Base-by-base conservation (phyloP, 331 rosid species). In the Telfairia occidentalis region DNA sequence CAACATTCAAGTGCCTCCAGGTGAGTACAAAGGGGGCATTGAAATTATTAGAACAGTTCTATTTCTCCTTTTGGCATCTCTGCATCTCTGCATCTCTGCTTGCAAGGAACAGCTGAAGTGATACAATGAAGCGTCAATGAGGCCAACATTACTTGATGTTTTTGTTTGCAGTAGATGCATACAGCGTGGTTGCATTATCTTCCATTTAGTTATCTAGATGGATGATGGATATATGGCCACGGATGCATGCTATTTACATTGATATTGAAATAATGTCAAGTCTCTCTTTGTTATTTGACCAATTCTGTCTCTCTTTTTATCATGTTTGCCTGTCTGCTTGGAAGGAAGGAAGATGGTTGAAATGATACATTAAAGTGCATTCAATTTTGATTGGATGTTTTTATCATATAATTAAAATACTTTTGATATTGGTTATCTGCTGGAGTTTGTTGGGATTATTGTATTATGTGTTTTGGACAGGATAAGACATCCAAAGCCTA, bases 401-500 rank as follows among this genome's bases (percentile, higher is more conserved):
- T 21, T 66, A 21, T 40, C 21, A 42, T 2, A 34, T 34, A 7
- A 34, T 24, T 45, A 50, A 50, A 37, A 37, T 0, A 6, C 8
- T 37, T 43, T 43, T 43, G 12, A 13, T 28, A 7, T 64, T 40
- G 54, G 24, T 64, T 1, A 5, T 67, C 32, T 40, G 10, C 38
- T 34, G 7, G n/a, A 21, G 50, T 23, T 65, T 40, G 7, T 66
- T 66, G 50, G 32, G 52, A 37, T 38, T n/a, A 72, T 32, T 35
- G 30, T 19, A 42, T 37, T 43, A 29, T 21, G 49, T 79, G 45
- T 66, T 79, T 79, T 78, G 30, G 80, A 46, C 87, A 94, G 98
- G 96, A 77, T 69, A 94, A 89, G 84, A 90, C 96, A 55, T 83
- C 92, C 52, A 15, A 81, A 58, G 64, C 96, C 34, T 91, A 82